Base-by-base conservation (phyloP, 202 grass and related monocot species). In the Bolboschoenoplectus hybrid region DNA sequence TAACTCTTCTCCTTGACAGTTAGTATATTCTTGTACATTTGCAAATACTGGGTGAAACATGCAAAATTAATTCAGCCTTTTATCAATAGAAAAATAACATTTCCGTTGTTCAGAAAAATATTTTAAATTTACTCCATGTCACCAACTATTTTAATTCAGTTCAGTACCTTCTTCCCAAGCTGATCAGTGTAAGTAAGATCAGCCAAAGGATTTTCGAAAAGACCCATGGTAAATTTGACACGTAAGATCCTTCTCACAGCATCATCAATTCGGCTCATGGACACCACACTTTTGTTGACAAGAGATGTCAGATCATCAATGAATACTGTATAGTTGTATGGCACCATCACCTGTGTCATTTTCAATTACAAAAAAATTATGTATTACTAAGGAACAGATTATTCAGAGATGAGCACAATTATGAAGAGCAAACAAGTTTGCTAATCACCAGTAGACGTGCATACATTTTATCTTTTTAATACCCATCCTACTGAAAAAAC, bases 181-280 rank as follows among this genome's bases (percentile, higher is more conserved):
- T 97, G 91, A 87, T 93, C 92, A 84, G 89, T 75, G 66, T 89
- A 94, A 81, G 92, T 91, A 93, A 92, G 89, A 85, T 97, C 95
- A 90, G 91, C 88, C 68, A 94, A 88, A 81, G 95, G 91, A 80
- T 92, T 93, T 86, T 97, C 92, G 64, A 97, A 97, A 19, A 97
- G 87, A 70, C 95, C 95, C 95, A 97, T 97, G 5, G 85, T 93
- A 91, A 97, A 97, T 89, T 97, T 97, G 76, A 97, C 91, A 72
- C 92, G 89, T 85, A 97, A 89, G 89, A 97, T 97, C 85, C 92
- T 89, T 69, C 53, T 91, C 57, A 97, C 93, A 19, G 95, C 95
- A 76, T 97, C 93, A 82, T 97, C 91, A 87, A 97, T 95, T 95
- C 95, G 92, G 88, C 79, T 92, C 84, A 85, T 92, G 81, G 57